These are phyloP conservation scores for Cordia subcordata DNA, from an alignment of 257 asterid species.

Conservation along the genomic window DNA sequence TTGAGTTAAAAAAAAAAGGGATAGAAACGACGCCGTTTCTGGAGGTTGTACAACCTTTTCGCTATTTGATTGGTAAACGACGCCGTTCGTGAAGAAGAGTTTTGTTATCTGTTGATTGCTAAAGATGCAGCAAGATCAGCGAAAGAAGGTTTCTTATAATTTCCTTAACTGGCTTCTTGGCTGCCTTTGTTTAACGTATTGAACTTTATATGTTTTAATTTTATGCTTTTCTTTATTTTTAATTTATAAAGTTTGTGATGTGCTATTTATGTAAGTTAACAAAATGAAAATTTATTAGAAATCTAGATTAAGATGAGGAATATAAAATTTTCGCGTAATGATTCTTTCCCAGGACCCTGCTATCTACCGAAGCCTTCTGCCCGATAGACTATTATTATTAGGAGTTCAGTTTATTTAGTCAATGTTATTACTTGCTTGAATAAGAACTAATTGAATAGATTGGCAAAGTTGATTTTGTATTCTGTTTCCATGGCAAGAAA, in stretches of 20 bases:
- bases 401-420: no score
- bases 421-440: no score
- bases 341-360: no score
- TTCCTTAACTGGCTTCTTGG: neutral
- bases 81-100: neutral
- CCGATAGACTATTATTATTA: no score
- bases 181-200: neutral
- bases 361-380: neutral
- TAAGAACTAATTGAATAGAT: no score
- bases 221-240: neutral
- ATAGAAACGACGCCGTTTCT: neutral
- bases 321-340: neutral
- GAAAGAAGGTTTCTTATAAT: constrained; percentile 45
- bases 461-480: no score
- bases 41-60: constrained; percentile 1
- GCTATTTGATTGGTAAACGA: constrained; percentile 11
- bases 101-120: constrained; percentile 8
- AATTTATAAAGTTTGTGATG: no score
- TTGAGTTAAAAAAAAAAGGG: neutral
- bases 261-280: no score
- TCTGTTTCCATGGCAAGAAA: no score
- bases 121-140: constrained; percentile 68
- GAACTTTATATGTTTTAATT: neutral
- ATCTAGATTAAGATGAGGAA: no score
- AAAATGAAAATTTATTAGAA: no score